Evolutionary conservation across 768 basidiomycete genomes (phyloP), one percentile per base, ranked within the genome.

Genomic region (Sporobolomyces phaffii): DNA sequence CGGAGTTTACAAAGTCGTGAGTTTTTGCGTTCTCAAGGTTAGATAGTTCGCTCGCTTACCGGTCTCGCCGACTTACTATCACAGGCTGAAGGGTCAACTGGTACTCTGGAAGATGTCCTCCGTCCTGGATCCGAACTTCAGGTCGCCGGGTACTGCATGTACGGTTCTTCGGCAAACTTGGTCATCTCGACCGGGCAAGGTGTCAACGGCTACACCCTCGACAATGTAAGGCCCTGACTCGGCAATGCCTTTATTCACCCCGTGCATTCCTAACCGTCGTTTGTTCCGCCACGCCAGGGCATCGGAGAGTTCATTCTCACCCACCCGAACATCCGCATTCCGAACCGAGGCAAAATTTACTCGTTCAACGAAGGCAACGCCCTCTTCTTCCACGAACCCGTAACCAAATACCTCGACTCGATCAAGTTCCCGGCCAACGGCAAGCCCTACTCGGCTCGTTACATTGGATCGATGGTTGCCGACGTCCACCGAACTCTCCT

Each of bases 301-400:
- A 84, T 99, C 18, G 96, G 96, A 74, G 96, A 99, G 81, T 99
- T 98, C 79, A 96, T 99, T 77, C 85, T 98, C 63, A 99, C 96
- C 34, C 96, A 99, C 80, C 94, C 94, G 29, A 86, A 97, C 75
- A 99, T 99, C 79, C 84, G 85, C 79, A 90, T 99, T 71, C 96
- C 96, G 10, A 72, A 85, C 14, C 87, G 96, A 54, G 96, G 96
- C 72, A 98, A 98, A 81, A 99, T 99, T 76, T 99, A 99, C 81
- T 97, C 93, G 5, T 94, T 98, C 83, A 99, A 99, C 78, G 96
- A 99, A 80, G 96, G 96, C 68, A 99, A 99, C 81, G 84, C 91
- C 36, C 82, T 90, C 83, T 93, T 93, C 80, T 98, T 96, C 82
- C 81, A 92, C 78, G 78, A 84, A 51, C 91, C 89, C 22, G 88